These are phyloP conservation scores for Pelagophyceae sp. DNA, from an alignment of 352 stramenopile species.

Conservation along the genomic window DNA sequence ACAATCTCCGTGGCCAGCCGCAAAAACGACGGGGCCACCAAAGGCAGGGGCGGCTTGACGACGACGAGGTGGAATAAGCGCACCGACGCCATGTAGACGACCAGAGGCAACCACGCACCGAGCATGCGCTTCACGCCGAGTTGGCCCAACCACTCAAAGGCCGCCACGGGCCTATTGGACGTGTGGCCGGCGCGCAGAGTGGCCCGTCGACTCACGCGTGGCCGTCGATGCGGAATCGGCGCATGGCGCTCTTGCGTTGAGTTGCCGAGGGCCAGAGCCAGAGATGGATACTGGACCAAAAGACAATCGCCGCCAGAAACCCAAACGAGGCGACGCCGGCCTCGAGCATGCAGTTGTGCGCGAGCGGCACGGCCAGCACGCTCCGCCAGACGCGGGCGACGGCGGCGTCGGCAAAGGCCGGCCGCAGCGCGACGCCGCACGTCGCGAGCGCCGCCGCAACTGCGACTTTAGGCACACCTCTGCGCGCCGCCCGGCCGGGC, in stretches of 20 bases:
- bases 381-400: too few relatives aligned
- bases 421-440: too few relatives aligned
- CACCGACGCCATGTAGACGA: slow-evolving; percentile 33
- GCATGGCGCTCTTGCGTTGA: slow-evolving; percentile 9
- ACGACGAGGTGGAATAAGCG: slow-evolving; percentile 31
- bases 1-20: slow-evolving; percentile 26
- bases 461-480: too few relatives aligned
- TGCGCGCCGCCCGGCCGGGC: too few relatives aligned
- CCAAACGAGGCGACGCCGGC: slow-evolving; percentile 21
- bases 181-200: slow-evolving; percentile 25
- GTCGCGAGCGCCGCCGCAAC: too few relatives aligned
- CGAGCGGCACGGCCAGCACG: too few relatives aligned
- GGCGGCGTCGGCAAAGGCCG: too few relatives aligned
- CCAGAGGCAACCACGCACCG: slow-evolving; percentile 29
- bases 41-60: slow-evolving; percentile 22
- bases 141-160: slow-evolving; percentile 3
- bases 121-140: slow-evolving; percentile 3
- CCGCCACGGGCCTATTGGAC: neutral
- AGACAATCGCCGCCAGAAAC: slow-evolving; percentile 29
- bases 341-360: too few relatives aligned
- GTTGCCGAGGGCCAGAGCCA: neutral
- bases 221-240: slow-evolving; percentile 25
- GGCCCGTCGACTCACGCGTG: slow-evolving; percentile 18
- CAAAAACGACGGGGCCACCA: slow-evolving; percentile 27
- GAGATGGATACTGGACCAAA: slow-evolving; percentile 25